Percentiles rank a stretch among this genome's conserved stretches.
Evolutionary conservation across 257 asterid species (phyloP).

Genomic region (Nicotiana undulata): DNA sequence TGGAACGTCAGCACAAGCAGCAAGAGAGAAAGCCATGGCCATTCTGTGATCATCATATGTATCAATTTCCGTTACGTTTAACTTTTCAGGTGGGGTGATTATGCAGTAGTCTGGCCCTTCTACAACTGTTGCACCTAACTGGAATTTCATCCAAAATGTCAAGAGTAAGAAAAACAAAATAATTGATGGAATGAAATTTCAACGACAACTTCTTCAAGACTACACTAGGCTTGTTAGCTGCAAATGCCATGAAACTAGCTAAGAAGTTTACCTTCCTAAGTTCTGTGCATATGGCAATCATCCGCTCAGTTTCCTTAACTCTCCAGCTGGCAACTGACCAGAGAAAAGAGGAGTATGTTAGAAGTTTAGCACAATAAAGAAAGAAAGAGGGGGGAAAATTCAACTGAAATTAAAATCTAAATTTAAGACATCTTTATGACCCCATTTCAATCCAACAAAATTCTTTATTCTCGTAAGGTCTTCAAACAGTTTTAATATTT

Average conservation of each 20-base stretch:
- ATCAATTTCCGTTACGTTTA: slow-evolving; percentile 71
- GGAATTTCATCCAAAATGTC: slow-evolving; percentile 17
- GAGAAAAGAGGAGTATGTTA: not conserved
- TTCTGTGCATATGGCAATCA: slow-evolving; percentile 97
- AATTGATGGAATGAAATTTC: not conserved
- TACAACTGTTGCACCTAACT: slow-evolving; percentile 93
- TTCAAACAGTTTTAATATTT: not conserved
- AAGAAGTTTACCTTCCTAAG: slow-evolving; percentile 66
- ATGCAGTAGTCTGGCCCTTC: slow-evolving; percentile 94
- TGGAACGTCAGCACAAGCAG: slow-evolving; percentile 90
- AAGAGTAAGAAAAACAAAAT: not conserved
- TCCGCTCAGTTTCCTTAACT: slow-evolving; percentile 95
- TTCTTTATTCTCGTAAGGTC: not conserved
- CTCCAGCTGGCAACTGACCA: slow-evolving; percentile 98
- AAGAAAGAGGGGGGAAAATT: not conserved
- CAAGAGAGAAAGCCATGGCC: slow-evolving; percentile 99
- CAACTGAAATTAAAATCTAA: not conserved
- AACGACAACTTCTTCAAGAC: not conserved
- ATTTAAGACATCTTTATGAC: not conserved
- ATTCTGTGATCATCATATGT: slow-evolving; percentile 92
- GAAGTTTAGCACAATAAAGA: not conserved
- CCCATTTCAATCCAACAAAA: not conserved
- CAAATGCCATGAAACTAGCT: not conserved
- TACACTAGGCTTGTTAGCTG: not conserved
- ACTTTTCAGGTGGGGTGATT: slow-evolving; percentile 88